phyloP scores from a whole-genome alignment of 176 grass and related monocot species.

The Oropetium thomaeum region DNA sequence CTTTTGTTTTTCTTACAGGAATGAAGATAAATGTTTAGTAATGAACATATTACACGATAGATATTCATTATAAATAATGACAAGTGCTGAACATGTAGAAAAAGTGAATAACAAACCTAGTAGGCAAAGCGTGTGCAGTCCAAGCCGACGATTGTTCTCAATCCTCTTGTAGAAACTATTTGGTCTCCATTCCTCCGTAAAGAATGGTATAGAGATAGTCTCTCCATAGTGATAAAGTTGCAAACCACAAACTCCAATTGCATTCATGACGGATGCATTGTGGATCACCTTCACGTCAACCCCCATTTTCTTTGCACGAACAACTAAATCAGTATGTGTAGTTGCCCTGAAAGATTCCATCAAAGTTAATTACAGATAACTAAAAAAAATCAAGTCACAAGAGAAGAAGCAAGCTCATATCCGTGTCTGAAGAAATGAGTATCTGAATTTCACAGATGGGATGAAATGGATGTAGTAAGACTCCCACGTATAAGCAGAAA shows the following conservation, averaged over 20 bases:
- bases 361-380: neutral
- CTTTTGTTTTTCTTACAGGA: conserved; percentile 4
- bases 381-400: neutral
- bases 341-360: conserved; percentile 62
- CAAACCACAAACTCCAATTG: conserved; percentile 82
- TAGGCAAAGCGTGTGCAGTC: conserved; percentile 92
- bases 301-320: conserved; percentile 79
- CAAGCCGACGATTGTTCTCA: conserved; percentile 67
- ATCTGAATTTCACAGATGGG: neutral
- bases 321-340: conserved; percentile 88
- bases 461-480: neutral
- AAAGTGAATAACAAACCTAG: conserved; percentile 54
- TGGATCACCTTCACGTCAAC: conserved; percentile 82
- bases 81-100: neutral
- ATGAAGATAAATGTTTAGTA: neutral
- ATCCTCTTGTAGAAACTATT: conserved; percentile 98
- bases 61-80: neutral
- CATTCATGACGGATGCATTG: conserved; percentile 94
- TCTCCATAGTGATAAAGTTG: conserved; percentile 95
- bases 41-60: neutral
- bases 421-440: neutral
- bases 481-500: neutral
- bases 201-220: conserved; percentile 93
- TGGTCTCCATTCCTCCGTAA: conserved; percentile 89
- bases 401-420: neutral